Conservation (phyloP, 2,329 filamentous ascomycete species). For the Stagonosporopsis cucurbitacearum region DNA sequence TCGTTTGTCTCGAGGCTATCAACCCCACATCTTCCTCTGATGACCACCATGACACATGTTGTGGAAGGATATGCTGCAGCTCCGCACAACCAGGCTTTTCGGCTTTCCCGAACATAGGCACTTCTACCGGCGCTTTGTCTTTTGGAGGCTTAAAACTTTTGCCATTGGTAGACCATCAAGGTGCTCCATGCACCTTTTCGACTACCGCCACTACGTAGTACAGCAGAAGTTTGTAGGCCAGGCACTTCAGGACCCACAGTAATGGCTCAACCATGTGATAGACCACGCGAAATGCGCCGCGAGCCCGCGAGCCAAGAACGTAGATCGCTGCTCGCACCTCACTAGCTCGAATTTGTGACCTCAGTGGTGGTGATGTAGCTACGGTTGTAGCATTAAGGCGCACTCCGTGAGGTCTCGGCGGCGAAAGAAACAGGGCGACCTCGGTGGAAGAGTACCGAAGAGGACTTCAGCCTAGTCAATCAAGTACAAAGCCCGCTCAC, state of each 20-base stretch:
- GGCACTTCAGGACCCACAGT: conserved; percentile 17
- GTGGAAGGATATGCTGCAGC: conserved; percentile 13
- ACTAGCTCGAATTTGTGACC: conserved; percentile 19
- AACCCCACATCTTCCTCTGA: background rate
- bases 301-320: conserved; percentile 28
- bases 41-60: conserved; percentile 17
- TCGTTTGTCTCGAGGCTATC: background rate
- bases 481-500: background rate
- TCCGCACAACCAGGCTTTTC: conserved; percentile 3
- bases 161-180: conserved; percentile 36
- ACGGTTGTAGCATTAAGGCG: conserved; percentile 23
- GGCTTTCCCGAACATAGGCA: conserved; percentile 22
- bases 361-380: conserved; percentile 14
- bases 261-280: conserved; percentile 17
- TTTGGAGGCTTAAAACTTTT: conserved; percentile 29
- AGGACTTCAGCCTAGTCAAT: background rate
- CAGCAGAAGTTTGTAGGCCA: conserved; percentile 16
- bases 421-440: conserved; percentile 6
- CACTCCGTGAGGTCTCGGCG: conserved; percentile 21
- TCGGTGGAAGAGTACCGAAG: conserved; percentile 30
- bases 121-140: conserved; percentile 17
- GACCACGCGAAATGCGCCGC: conserved; percentile 20
- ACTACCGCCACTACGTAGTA: conserved; percentile 1
- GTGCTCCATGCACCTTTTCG: conserved; percentile 28
- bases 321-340: conserved; percentile 13